These are phyloP conservation scores for Candida nitratophila DNA, from an alignment of 805 yeast genomes.

Conservation along the genomic window DNA sequence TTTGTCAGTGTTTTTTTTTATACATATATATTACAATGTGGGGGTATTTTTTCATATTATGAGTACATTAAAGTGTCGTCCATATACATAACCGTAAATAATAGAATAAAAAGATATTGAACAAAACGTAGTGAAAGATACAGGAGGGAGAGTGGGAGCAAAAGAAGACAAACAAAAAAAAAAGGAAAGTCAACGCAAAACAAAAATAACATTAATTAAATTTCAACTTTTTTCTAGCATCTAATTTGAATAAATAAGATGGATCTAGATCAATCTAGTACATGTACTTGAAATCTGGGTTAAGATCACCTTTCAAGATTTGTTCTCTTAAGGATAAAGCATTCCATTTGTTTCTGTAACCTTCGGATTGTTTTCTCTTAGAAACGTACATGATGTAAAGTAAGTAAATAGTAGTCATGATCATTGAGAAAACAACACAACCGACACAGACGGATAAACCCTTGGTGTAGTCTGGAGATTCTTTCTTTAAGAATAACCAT, in stretches of 20 bases:
- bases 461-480: conserved; percentile 45
- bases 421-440: conserved; percentile 36
- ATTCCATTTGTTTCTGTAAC: conserved; percentile 23
- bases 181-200: not conserved
- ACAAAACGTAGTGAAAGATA: not conserved
- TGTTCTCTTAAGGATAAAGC: conserved; percentile 18
- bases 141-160: not conserved
- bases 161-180: not conserved
- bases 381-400: conserved; percentile 25
- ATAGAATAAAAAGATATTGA: no score
- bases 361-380: conserved; percentile 27
- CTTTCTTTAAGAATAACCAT: conserved; percentile 41
- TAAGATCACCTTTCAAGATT: conserved; percentile 28
- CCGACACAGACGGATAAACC: conserved; percentile 45
- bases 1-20: no score
- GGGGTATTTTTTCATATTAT: no score
- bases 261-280: conserved; percentile 30
- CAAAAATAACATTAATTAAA: no score
- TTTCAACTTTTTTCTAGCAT: not conserved
- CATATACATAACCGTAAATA: not conserved
- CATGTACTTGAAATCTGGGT: conserved; percentile 41
- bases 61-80: not conserved
- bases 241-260: no score
- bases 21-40: no score
- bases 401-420: conserved; percentile 27